Evolutionary conservation across 306 rosid species (phyloP).

Genomic region (Ammopiptanthus mongolicus): DNA sequence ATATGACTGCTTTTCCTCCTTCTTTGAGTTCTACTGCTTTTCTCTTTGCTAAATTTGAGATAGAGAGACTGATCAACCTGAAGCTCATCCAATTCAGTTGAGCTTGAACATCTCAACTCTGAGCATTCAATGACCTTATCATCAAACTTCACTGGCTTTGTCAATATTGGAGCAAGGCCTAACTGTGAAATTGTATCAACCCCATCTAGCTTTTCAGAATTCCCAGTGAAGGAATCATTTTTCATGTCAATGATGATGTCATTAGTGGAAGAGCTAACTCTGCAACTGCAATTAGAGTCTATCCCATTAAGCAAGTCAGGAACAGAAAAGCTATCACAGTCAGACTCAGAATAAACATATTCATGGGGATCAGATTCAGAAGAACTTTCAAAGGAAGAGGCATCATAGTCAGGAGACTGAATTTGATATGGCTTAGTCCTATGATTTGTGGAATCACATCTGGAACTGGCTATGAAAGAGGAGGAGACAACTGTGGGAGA

Average conservation of each 20-base stretch:
- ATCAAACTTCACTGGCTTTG: conserved; percentile 48
- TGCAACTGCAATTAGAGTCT: conserved; percentile 46
- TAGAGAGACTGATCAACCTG: conserved; percentile 24
- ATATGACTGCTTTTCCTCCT: conserved; percentile 16
- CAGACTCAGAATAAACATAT: conserved; percentile 51
- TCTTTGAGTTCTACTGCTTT: conserved; percentile 29
- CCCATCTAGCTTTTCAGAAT: conserved; percentile 34
- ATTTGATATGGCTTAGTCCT: conserved; percentile 22
- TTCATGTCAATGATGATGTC: conserved; percentile 80
- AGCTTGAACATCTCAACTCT: conserved; percentile 30
- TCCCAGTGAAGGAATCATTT: conserved; percentile 35
- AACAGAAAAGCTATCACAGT: conserved; percentile 33
- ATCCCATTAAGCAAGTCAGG: conserved; percentile 45
- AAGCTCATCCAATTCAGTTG: conserved; percentile 34
- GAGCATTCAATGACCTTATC: conserved; percentile 28
- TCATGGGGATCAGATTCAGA: conserved; percentile 43
- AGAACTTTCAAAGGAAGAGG: conserved; percentile 46
- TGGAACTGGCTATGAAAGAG: conserved; percentile 23
- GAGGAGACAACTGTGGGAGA: conserved; percentile 47
- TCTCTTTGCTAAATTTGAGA: conserved; percentile 33
- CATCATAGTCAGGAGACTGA: conserved; percentile 50
- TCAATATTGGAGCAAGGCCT: conserved; percentile 56
- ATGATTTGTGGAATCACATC: conserved; percentile 25
- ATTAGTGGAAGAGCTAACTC: conserved; percentile 68
- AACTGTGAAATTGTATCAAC: conserved; percentile 46